Evolutionary conservation across 768 basidiomycete genomes (phyloP).

Genomic region (Amanita jacksonii): DNA sequence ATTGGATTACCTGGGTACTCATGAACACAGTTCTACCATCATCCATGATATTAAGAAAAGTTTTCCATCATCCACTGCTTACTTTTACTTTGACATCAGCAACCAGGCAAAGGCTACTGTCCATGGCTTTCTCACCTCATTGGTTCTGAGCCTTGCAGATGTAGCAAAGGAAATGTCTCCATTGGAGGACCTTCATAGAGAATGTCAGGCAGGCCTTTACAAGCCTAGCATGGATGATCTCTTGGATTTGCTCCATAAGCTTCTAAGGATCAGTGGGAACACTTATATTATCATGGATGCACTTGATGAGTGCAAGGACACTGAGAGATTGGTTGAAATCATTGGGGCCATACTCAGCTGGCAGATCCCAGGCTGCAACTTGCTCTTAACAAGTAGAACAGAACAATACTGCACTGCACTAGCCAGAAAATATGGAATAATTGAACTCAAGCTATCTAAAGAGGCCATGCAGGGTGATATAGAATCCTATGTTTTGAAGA

Average conservation of each 20-base stretch:
- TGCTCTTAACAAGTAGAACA: neutral
- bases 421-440: neutral
- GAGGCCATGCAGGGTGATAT: neutral
- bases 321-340: neutral
- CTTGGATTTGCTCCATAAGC: neutral
- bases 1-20: neutral
- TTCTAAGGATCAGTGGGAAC: neutral
- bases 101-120: neutral
- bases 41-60: neutral
- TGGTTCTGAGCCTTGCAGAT: neutral
- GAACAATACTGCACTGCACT: neutral
- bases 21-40: conserved; percentile 1
- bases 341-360: neutral
- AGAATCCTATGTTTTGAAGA: neutral
- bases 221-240: neutral
- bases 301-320: neutral
- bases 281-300: conserved; percentile 5
- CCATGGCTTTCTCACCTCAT: neutral
- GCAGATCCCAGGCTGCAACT: neutral
- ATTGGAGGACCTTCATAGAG: neutral
- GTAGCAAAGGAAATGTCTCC: neutral
- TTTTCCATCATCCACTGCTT: neutral
- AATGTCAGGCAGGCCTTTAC: neutral
- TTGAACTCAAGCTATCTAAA: neutral
- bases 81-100: conserved; percentile 1